Evolutionary conservation across 164 flowering plant genomes (phyloP).

Genomic region (Tinospora cordifolia): DNA sequence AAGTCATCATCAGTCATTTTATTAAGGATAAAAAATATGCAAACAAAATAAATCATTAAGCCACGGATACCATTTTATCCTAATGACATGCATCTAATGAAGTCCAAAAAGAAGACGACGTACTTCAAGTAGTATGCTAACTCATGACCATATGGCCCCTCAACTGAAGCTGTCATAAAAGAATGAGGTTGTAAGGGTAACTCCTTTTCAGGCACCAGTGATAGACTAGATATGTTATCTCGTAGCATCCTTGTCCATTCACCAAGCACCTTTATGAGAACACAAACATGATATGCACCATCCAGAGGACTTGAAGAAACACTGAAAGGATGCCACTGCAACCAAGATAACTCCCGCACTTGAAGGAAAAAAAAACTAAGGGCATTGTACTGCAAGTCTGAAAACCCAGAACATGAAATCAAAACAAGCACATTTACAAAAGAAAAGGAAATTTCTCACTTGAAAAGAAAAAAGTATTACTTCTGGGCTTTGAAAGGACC

Average conservation of each 20-base stretch:
- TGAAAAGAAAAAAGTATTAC: constrained; percentile 32
- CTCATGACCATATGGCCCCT: constrained; percentile 96
- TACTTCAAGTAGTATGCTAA: constrained; percentile 75
- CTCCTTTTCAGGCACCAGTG: constrained; percentile 21
- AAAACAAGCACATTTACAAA: not conserved
- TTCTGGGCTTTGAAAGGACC: constrained; percentile 64
- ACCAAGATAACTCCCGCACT: constrained; percentile 71
- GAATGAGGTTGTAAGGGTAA: constrained; percentile 19
- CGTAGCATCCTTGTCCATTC: constrained; percentile 69
- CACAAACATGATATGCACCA: constrained; percentile 57
- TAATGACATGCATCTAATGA: not conserved
- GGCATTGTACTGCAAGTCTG: constrained; percentile 76
- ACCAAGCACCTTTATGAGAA: constrained; percentile 89
- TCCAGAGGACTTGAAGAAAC: constrained; percentile 95
- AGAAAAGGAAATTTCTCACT: not conserved
- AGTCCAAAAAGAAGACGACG: constrained; percentile 13
- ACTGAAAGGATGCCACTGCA: constrained; percentile 97
- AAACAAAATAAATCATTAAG: not conserved
- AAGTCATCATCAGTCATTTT: not conserved
- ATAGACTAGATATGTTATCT: constrained; percentile 28
- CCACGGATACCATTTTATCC: not conserved
- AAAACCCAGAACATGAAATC: constrained; percentile 6
- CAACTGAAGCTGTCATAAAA: constrained; percentile 62
- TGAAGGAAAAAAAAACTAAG: constrained; percentile 77
- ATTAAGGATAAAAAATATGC: not conserved